These are phyloP conservation scores for Pyrenophora seminiperda DNA, from an alignment of 2,329 filamentous ascomycete genomes.

Conservation along the genomic window DNA sequence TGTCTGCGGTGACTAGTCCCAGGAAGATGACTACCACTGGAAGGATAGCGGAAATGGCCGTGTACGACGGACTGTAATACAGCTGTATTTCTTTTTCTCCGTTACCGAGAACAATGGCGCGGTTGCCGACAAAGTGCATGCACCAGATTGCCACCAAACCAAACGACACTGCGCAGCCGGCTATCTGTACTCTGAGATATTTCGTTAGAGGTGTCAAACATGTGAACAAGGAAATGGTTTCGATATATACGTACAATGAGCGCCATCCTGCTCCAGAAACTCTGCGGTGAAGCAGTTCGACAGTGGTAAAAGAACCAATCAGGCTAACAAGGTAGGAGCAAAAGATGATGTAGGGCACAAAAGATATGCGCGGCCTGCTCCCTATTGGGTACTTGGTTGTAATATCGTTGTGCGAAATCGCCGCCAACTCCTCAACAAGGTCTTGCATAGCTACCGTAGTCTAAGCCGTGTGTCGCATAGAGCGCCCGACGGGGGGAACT, in stretches of 20 bases:
- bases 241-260: constrained; percentile 39
- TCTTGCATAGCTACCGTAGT: neutral
- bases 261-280: constrained; percentile 60
- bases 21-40: constrained; percentile 75
- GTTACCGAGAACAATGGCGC: constrained; percentile 72
- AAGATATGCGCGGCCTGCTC: constrained; percentile 48
- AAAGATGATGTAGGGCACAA: constrained; percentile 52
- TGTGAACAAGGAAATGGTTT: too few species aligned
- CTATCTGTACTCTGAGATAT: constrained; percentile 49
- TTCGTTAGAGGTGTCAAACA: constrained; percentile 8
- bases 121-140: constrained; percentile 82
- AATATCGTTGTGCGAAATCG: constrained; percentile 21
- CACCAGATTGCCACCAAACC: constrained; percentile 58
- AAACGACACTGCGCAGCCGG: constrained; percentile 51
- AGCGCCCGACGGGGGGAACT: too few species aligned
- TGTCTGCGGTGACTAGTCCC: constrained; percentile 72
- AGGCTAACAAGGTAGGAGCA: constrained; percentile 70
- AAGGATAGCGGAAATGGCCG: constrained; percentile 77
- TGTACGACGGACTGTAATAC: constrained; percentile 73
- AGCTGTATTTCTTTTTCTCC: constrained; percentile 68
- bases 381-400: constrained; percentile 40
- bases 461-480: neutral
- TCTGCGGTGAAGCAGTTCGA: constrained; percentile 79
- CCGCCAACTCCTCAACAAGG: neutral
- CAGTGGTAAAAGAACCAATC: constrained; percentile 75